These are phyloP conservation scores for Ophiostoma fasciatum DNA, from an alignment of 2,329 filamentous ascomycete species.

Conservation along the genomic window DNA sequence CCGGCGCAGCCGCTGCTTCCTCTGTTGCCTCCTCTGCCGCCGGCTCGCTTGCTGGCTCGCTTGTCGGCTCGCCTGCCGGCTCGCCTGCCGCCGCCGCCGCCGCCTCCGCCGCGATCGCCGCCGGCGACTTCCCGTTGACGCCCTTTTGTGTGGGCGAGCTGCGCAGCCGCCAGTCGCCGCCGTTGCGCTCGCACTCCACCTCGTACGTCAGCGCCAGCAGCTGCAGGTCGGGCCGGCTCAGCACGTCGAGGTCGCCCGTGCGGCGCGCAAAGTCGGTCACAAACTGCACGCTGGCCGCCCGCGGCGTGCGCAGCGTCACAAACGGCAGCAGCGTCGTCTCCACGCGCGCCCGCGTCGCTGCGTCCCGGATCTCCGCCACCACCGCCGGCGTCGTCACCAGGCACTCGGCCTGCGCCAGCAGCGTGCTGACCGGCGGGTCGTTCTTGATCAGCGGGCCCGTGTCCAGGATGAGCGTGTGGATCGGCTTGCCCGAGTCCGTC, in stretches of 20 bases:
- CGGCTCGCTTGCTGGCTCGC: no score
- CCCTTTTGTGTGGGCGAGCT: conserved; percentile 65
- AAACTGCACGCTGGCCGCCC: conserved; percentile 60
- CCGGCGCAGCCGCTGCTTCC: not conserved
- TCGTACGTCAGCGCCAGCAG: conserved; percentile 86
- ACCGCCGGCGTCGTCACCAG: conserved; percentile 78
- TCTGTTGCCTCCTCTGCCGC: not conserved
- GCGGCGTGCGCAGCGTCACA: conserved; percentile 60
- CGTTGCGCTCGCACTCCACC: conserved; percentile 79
- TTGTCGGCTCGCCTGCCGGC: not conserved
- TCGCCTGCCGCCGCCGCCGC: not conserved
- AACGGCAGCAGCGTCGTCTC: conserved; percentile 80
- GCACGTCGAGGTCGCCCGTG: conserved; percentile 76
- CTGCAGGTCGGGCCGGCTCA: conserved; percentile 81
- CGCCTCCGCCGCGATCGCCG: conserved; percentile 7
- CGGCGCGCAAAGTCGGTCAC: conserved; percentile 73
- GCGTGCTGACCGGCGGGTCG: conserved; percentile 67
- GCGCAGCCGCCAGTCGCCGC: conserved; percentile 75
- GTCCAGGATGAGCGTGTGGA: conserved; percentile 77
- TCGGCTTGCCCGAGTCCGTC: conserved; percentile 38
- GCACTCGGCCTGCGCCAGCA: conserved; percentile 60
- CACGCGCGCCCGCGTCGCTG: conserved; percentile 62
- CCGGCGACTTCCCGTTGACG: conserved; percentile 54
- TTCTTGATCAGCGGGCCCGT: conserved; percentile 91
- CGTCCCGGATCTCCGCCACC: conserved; percentile 76